A percentile compares a stretch with the other conserved stretches of the same genome.
phyloP scores from a whole-genome alignment of 164 flowering plant species.

The Nelumbo lutea region DNA sequence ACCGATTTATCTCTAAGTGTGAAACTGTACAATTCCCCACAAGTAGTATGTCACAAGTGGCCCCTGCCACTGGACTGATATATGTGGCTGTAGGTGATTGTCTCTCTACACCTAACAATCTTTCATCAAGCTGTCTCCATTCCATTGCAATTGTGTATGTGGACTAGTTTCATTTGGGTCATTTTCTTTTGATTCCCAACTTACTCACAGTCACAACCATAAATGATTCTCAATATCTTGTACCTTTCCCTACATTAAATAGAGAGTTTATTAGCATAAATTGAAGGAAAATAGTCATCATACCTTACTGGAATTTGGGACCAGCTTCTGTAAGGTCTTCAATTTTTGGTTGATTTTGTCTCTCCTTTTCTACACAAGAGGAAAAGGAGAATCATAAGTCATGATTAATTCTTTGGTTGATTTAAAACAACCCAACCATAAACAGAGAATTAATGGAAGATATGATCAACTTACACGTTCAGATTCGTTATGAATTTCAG shows the following conservation, averaged over 20 bases:
- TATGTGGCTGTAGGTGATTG: constrained; percentile 5
- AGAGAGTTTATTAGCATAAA: no score
- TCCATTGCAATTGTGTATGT: no score
- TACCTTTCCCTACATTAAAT: no score
- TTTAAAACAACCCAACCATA: background rate
- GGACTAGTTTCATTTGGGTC: no score
- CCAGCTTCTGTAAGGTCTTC: constrained; percentile 85
- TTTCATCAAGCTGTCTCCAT: no score
- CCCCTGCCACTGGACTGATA: constrained; percentile 7
- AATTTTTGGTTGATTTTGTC: constrained; percentile 85
- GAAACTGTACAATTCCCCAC: background rate
- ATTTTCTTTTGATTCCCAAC: no score
- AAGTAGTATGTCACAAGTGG: constrained; percentile 1
- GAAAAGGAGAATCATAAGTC: background rate
- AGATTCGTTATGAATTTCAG: constrained; percentile 83
- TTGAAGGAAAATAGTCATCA: background rate
- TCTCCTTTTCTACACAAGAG: constrained; percentile 66
- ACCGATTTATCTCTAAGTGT: background rate
- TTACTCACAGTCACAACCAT: no score
- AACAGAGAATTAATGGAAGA: background rate
- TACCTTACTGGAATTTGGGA: constrained; percentile 93
- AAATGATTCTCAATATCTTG: no score
- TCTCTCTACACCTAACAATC: no score
- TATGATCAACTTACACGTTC: constrained; percentile 52
- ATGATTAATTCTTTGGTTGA: no score